Evolutionary conservation across 108 stramenopile species (phyloP), one percentile per base, ranked within the genome.

Genomic region (Skeletonema tropicum): DNA sequence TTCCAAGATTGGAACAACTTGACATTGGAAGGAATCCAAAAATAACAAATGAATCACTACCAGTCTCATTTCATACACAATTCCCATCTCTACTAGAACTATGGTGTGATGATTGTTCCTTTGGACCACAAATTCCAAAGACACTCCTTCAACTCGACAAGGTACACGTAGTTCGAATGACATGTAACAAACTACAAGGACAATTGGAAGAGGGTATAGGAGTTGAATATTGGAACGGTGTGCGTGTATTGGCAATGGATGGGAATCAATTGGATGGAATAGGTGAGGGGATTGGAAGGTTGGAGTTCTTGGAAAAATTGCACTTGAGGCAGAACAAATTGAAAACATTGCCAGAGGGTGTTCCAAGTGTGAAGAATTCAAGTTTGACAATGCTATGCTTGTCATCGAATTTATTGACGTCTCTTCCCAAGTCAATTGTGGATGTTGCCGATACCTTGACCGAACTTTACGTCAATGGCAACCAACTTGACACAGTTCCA

Each of bases 1-100:
- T 80, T 39, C 86, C 87, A 12, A 77, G 73, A 14, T 57, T 90
- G 38, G 71, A 81, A 48, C 83, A 70, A 31, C 61, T 90, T 8
- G 85, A 90, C 75, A 60, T 90, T n/a, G 89, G 89, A 55, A 66
- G 87, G 0, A 90, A 90, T 77, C 89, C 89, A 6, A 26, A 85
- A 5, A 15, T 73, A 4, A 60, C 60, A 11, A 73, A 73, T 57
- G 63, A 64, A 5, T 73, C 73, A 13, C 64, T 73, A 3, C 46
- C 73, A 35, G 9, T 5, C 17, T 57, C 63, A 39, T 73, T 73
- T 57, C 64, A 64, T 65, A 60, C 64, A 30, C 59, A 68, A 38
- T 74, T 73, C 13, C 69, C 69, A 14, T 85, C 86, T 0, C 74
- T 90, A 12, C 69, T 81, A 41, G 71, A 85, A 65, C 45, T 90